These are phyloP conservation scores for Vigna angularis DNA, from an alignment of 306 rosid genomes.

Conservation along the genomic window DNA sequence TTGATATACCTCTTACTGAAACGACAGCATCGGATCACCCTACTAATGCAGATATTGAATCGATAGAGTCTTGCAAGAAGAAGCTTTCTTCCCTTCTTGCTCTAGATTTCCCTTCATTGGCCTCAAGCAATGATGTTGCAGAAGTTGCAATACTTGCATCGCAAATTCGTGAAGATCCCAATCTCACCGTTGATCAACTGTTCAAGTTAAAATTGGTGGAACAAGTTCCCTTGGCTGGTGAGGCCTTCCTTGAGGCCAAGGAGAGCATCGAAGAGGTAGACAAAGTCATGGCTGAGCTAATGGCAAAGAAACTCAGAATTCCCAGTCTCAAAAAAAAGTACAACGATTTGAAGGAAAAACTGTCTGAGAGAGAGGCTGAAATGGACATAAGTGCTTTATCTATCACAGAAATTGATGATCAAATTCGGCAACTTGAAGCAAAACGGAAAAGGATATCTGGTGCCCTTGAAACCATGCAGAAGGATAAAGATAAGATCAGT, in stretches of 20 bases:
- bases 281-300: slow-evolving; percentile 35
- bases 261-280: slow-evolving; percentile 33
- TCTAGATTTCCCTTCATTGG: slow-evolving; percentile 44
- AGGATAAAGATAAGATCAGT: slow-evolving; percentile 15
- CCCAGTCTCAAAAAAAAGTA: slow-evolving; percentile 29
- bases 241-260: slow-evolving; percentile 40
- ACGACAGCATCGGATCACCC: background rate
- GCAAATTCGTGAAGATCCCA: slow-evolving; percentile 34
- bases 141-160: slow-evolving; percentile 40
- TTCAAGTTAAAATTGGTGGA: slow-evolving; percentile 46
- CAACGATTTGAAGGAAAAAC: slow-evolving; percentile 34
- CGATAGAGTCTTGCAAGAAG: slow-evolving; percentile 24
- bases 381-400: slow-evolving; percentile 18
- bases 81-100: slow-evolving; percentile 49
- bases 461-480: slow-evolving; percentile 29
- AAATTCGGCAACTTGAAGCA: slow-evolving; percentile 39
- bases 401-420: slow-evolving; percentile 42
- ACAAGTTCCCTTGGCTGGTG: slow-evolving; percentile 35
- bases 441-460: background rate
- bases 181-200: slow-evolving; percentile 36
- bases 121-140: slow-evolving; percentile 24
- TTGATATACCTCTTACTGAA: slow-evolving; percentile 33
- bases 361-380: slow-evolving; percentile 23
- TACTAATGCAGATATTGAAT: slow-evolving; percentile 21
- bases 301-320: slow-evolving; percentile 35